Evolutionary conservation across 2,329 filamentous ascomycete species (phyloP).

Genomic region (Davidsoniella australis): DNA sequence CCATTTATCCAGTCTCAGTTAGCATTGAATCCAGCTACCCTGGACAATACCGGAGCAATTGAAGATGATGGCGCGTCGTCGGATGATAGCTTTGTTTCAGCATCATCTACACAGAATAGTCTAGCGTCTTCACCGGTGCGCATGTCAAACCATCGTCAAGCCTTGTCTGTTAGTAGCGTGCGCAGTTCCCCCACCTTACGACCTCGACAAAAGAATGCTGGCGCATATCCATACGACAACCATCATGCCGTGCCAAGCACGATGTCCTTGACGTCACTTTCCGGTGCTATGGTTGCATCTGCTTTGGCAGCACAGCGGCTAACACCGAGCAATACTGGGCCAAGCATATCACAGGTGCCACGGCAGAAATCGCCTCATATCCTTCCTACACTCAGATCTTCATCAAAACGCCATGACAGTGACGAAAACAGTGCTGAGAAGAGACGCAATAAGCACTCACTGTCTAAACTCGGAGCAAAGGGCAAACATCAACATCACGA

Average conservation of each 20-base stretch:
- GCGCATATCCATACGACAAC: neutral
- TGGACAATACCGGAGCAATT: conserved; percentile 4
- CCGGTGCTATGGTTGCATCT: conserved; percentile 58
- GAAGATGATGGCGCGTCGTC: conserved; percentile 19
- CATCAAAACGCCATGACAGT: neutral
- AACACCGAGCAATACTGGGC: conserved; percentile 22
- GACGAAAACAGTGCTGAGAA: conserved; percentile 38
- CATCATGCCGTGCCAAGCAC: conserved; percentile 15
- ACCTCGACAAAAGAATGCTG: conserved; percentile 11
- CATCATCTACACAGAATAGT: conserved; percentile 19
- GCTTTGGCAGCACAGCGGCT: conserved; percentile 50
- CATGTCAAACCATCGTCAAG: conserved; percentile 16
- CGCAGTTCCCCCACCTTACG: conserved; percentile 8
- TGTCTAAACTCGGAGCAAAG: conserved; percentile 31
- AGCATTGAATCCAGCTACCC: neutral
- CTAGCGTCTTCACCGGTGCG: conserved; percentile 16
- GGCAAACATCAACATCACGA: conserved; percentile 54
- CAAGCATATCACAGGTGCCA: neutral
- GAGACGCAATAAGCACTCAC: conserved; percentile 27
- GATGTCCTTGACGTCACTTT: conserved; percentile 46
- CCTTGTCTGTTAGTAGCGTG: conserved; percentile 9
- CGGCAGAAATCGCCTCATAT: conserved; percentile 19
- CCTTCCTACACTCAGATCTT: conserved; percentile 13
- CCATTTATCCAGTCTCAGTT: conserved; percentile 9
- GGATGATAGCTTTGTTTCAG: conserved; percentile 29